Base-by-base conservation (phyloP, 2,329 filamentous ascomycete genomes). In the Xylaria sp. region DNA sequence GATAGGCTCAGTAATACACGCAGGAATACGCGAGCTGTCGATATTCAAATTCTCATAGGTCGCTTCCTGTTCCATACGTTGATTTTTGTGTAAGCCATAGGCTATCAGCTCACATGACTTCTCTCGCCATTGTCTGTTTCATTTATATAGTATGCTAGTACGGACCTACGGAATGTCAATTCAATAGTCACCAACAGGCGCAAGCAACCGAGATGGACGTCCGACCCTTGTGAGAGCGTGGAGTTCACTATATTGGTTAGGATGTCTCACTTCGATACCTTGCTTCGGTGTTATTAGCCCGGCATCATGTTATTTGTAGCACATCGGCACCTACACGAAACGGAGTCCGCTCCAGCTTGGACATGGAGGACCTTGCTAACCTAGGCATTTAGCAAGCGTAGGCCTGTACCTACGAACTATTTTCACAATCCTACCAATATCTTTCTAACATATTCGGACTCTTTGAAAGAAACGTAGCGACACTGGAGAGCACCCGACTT, bases 221-320 rank as follows among this genome's bases (percentile, higher is more conserved):
- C 18, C 44, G 13, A 57, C 65, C 66, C 51, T 55, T 20, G 63
- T 60, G 34, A 32, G 48, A 61, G 44, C 32, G 57, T 44, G 41
- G 54, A 10, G 46, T 37, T 48, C 39, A 39, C 9, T 70, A 46
- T 20, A 44, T 60, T 56, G 52, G 66, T 48, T 56, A 52, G 59
- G 7, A 54, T 70, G 70, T 70, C 68, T 70, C 65, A 70, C 39
- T 52, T 48, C 61, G 23, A 55, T 51, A 70, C 66, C 68, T 64
- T 71, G 68, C 74, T 75, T 76, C 72, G 75, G 74, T 72, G 63
- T 68, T 74, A 73, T 74, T 75, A 73, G 62, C 64, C 71, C 74
- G 70, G 69, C 72, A 73, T 69, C 44, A 72, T 72, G 63, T 59
- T 69, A 69, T 69, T 69, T 66, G 62, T 63, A 44, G 63, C 67